phyloP scores from a whole-genome alignment of 306 rosid species.

The Lathyrus sativus region DNA sequence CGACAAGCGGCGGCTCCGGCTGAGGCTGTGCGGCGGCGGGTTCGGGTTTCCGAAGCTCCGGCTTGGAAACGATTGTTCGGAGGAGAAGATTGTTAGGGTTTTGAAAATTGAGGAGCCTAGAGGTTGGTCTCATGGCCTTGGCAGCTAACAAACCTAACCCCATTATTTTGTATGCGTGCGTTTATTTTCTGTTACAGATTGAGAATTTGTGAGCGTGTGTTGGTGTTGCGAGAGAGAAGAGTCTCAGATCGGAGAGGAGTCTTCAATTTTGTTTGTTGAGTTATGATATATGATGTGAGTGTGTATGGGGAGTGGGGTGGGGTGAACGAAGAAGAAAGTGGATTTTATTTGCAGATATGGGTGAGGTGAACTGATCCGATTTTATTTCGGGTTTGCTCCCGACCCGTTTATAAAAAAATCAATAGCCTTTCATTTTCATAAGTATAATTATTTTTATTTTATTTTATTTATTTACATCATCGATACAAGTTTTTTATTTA shows the following conservation, averaged over 20 bases:
- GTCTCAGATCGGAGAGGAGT: conserved; percentile 40
- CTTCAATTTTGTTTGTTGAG: not conserved
- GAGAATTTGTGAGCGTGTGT: not conserved
- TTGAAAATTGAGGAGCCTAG: conserved; percentile 57
- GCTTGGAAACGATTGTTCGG: conserved; percentile 71
- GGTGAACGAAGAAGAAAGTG: conserved; percentile 23
- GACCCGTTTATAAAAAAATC: not conserved
- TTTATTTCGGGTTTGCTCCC: not conserved
- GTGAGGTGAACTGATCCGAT: not conserved
- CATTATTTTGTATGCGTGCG: conserved; percentile 39
- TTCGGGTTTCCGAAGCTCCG: conserved; percentile 75
- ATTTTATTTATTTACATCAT: no score
- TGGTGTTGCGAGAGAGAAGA: not conserved
- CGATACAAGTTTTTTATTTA: no score
- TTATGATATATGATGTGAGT: not conserved
- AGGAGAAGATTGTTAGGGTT: conserved; percentile 50
- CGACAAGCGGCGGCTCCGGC: conserved; percentile 48
- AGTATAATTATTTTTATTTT: no score
- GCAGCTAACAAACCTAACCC: conserved; percentile 89
- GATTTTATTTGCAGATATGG: not conserved
- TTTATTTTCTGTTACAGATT: not conserved
- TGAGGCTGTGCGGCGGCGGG: conserved; percentile 62
- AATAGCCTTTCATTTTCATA: no score
- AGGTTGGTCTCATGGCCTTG: conserved; percentile 61
- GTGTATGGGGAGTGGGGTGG: not conserved